Percentiles rank a stretch among this genome's conserved stretches.
Conservation (phyloP, 2,329 filamentous ascomycete species). For the Colletotrichum cuscutae region DNA sequence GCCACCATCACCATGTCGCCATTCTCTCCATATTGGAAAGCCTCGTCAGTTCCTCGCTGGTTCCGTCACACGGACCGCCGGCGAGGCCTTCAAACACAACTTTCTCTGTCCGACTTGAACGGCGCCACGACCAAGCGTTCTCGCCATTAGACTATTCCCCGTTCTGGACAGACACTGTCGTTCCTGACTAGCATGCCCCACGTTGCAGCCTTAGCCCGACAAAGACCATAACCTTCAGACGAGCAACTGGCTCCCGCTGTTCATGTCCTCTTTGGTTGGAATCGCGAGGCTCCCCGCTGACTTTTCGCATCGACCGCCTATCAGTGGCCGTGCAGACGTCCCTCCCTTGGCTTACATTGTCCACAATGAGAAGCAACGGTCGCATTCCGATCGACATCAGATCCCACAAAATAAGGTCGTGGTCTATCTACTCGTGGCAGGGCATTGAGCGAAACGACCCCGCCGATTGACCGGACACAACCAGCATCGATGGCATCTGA, state of each 20-base stretch:
- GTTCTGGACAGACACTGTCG: background rate
- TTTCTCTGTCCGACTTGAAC: background rate
- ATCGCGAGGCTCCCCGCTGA: constrained; percentile 19
- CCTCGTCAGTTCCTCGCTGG: background rate
- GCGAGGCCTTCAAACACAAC: constrained; percentile 12
- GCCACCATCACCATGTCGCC: background rate
- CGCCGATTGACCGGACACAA: background rate
- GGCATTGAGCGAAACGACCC: background rate
- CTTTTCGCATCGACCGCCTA: background rate
- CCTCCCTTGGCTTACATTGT: background rate
- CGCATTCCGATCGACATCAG: background rate
- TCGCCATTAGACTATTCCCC: constrained; percentile 22
- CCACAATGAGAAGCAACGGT: background rate
- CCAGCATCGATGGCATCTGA: background rate
- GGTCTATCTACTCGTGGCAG: too few species aligned
- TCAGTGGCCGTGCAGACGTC: background rate
- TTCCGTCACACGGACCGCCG: constrained; percentile 14
- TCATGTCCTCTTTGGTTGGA: background rate
- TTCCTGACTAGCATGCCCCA: constrained; percentile 23
- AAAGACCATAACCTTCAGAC: constrained; percentile 2
- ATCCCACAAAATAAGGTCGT: background rate
- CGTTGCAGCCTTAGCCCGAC: constrained; percentile 9
- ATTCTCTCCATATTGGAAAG: background rate
- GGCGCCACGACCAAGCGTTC: constrained; percentile 29
- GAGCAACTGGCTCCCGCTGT: background rate